These are phyloP conservation scores for Aspergillus costaricaensis DNA, from an alignment of 2,329 filamentous ascomycete species.

Conservation along the genomic window DNA sequence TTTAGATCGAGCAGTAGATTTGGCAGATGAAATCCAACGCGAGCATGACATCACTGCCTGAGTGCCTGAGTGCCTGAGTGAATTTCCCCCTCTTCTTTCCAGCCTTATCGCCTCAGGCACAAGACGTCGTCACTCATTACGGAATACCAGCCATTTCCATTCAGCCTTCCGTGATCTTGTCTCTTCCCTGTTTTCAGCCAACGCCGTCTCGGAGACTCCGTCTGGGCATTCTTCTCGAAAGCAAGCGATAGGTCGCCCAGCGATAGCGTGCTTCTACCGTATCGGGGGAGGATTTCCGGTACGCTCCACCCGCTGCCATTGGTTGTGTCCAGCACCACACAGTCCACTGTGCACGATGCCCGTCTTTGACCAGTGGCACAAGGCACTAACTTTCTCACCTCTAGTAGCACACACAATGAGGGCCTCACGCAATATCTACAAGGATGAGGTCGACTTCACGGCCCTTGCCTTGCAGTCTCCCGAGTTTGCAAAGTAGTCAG, in stretches of 20 bases:
- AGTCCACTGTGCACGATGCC: neutral
- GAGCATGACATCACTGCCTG: slow-evolving; percentile 8
- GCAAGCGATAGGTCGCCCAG: neutral
- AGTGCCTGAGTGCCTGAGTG: too few relatives aligned
- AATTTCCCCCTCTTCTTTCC: too few relatives aligned
- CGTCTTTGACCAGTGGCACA: slow-evolving; percentile 5
- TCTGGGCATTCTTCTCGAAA: neutral
- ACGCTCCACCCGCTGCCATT: slow-evolving; percentile 5
- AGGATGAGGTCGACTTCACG: slow-evolving; percentile 62
- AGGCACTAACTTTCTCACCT: neutral
- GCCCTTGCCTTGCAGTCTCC: slow-evolving; percentile 60
- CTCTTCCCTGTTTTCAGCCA: too few relatives aligned
- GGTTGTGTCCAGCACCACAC: neutral
- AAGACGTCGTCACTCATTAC: neutral
- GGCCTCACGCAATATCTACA: slow-evolving; percentile 52
- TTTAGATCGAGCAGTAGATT: neutral
- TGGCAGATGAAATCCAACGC: too few relatives aligned
- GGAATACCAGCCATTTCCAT: neutral
- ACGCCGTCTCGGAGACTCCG: neutral
- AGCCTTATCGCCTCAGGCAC: slow-evolving; percentile 4
- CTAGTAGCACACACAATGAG: slow-evolving; percentile 31
- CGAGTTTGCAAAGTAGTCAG: slow-evolving; percentile 61
- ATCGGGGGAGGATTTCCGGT: slow-evolving; percentile 1
- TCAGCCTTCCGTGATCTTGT: too few relatives aligned
- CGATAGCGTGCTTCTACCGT: neutral